phyloP scores from a whole-genome alignment of 352 stramenopile species.

The Pythium phragmiticola region DNA sequence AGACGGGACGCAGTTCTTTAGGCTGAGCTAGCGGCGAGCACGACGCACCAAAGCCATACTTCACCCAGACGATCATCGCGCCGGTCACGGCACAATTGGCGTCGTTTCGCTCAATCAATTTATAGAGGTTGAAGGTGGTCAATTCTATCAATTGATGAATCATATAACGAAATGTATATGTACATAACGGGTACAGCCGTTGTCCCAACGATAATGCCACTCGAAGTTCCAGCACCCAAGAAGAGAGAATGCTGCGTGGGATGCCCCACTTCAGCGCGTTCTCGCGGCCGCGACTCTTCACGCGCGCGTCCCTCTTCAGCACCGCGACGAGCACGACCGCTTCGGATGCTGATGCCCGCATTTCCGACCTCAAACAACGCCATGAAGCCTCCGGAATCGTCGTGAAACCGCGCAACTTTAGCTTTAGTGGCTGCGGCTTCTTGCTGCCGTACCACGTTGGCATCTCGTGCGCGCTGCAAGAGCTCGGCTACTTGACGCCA shows the following conservation, averaged over 20 bases:
- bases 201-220: neutral
- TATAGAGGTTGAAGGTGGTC: conserved; percentile 16
- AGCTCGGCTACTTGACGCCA: conserved; percentile 44
- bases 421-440: conserved; percentile 80
- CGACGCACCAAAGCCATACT: conserved; percentile 76
- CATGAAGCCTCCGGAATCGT: conserved; percentile 26
- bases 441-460: conserved; percentile 80
- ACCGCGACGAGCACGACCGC: conserved; percentile 36
- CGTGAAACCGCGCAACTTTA: conserved; percentile 45
- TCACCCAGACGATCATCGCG: conserved; percentile 74
- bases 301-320: conserved; percentile 25
- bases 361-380: conserved; percentile 62
- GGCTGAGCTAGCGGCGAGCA: no score
- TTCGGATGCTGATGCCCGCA: conserved; percentile 49
- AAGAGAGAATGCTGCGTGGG: neutral
- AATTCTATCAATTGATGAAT: neutral
- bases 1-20: no score
- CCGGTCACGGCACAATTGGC: neutral
- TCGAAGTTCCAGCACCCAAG: neutral
- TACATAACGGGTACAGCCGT: neutral
- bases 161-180: neutral
- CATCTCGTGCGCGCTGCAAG: conserved; percentile 54
- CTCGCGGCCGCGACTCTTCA: neutral
- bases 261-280: neutral
- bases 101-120: conserved; percentile 24